Percentiles rank a stretch among this genome's conserved stretches.
phyloP scores from a whole-genome alignment of 2,329 filamentous ascomycete genomes.

The Alternaria triticina region DNA sequence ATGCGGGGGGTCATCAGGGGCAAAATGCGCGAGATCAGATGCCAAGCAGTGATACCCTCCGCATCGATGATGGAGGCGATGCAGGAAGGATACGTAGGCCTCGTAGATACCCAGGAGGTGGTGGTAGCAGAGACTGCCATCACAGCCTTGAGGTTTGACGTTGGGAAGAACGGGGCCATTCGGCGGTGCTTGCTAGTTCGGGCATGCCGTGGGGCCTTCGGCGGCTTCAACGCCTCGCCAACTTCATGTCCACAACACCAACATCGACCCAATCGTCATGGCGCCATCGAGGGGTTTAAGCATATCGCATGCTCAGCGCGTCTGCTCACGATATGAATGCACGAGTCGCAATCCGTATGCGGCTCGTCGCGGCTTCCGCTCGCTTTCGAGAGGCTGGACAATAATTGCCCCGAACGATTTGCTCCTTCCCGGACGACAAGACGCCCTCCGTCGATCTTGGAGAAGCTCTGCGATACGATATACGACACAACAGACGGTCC shows the following conservation, averaged over 20 bases:
- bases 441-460: background rate
- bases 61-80: background rate
- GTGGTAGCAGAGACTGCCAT: background rate
- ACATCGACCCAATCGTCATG: conserved; percentile 11
- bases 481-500: background rate
- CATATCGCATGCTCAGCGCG: background rate
- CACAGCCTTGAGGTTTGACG: conserved; percentile 8
- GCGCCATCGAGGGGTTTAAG: conserved; percentile 24
- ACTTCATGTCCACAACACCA: conserved; percentile 10
- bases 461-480: background rate
- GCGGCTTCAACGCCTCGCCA: background rate
- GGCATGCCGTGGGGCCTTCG: conserved; percentile 3
- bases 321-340: background rate
- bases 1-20: background rate
- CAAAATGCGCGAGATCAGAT: background rate
- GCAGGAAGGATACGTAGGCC: background rate
- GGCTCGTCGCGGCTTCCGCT: background rate
- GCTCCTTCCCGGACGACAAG: background rate
- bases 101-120: background rate
- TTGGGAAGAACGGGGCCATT: conserved; percentile 5
- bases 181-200: background rate
- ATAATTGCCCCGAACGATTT: background rate
- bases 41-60: background rate
- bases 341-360: background rate
- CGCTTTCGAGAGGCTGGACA: background rate